Base-by-base conservation (phyloP, 1,284 basidiomycete genomes). In the Cryptococcus sp. region DNA sequence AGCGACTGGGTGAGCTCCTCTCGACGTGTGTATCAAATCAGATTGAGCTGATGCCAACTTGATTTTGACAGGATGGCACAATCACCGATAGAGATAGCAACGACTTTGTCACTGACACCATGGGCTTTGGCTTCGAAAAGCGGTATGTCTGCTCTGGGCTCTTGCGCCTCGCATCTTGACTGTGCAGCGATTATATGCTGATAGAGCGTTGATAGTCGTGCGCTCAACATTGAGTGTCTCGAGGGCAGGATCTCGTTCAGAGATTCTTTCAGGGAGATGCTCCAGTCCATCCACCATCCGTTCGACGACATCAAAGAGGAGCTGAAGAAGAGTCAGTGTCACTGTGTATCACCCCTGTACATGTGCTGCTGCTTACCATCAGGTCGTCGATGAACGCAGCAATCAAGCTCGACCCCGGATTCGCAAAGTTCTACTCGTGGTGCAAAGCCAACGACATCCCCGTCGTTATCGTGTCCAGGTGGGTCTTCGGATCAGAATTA, bases 381-480 rank as follows among this genome's bases (percentile, higher is more conserved):
- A 4, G 41, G 17, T 45, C 8, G 19, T 47, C 56, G 20, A 59
- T 45, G 17, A 20, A 46, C 48, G 13, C 71, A 89, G 91, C 90
- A 71, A 91, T 95, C 77, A 83, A 84, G 54, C 84, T 96, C 47
- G 93, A 96, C 75, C 79, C 87, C 0, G 92, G 92, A 17, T 97
- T 97, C 82, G 87, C 87, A 69, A 83, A 86, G 10, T 96, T 94
- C 78, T 88, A 89, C 77, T 76, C 81, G 27, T 95, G 88, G 85
- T 91, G 89, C 79, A 88, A 88, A 72, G 79, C 77, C 2, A 82
- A 86, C 58, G 87, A 87, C 65, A 85, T 95, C 50, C 92, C 93
- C 16, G 84, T 96, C 60, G 88, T 95, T 62, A 92, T 97, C 72
- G 91, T 96, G 48, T 95, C 92, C 4, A 91, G 89, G 89, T 88